Evolutionary conservation across 257 asterid species (phyloP).

Genomic region (Petunia axillaris): DNA sequence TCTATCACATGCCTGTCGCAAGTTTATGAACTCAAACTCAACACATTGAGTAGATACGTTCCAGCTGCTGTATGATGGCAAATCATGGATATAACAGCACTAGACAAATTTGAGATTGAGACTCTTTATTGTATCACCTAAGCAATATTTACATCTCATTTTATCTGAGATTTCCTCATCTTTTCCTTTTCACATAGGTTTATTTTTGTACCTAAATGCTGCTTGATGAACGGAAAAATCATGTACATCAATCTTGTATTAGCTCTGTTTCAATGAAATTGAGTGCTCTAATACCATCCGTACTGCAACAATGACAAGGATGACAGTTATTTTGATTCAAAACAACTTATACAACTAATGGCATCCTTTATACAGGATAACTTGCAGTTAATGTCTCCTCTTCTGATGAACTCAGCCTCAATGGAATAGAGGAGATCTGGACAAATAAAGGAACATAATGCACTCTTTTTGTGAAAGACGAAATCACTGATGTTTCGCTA

Average conservation of each 20-base stretch:
- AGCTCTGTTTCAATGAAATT: neutral
- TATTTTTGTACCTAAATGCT: neutral
- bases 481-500: neutral
- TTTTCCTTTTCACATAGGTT: neutral
- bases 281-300: neutral
- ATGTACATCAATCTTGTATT: too few relatives aligned
- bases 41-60: neutral
- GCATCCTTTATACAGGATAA: neutral
- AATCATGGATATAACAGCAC: conserved; percentile 1
- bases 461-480: neutral
- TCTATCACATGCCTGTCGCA: conserved; percentile 66
- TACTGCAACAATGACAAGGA: neutral
- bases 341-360: neutral
- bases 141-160: neutral
- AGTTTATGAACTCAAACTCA: conserved; percentile 51
- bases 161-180: neutral
- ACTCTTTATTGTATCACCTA: neutral
- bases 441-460: neutral
- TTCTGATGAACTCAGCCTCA: conserved; percentile 7
- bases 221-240: neutral
- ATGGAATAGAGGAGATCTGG: neutral
- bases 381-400: neutral
- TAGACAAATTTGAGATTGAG: neutral
- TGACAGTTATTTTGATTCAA: neutral
- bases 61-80: neutral